Conservation (phyloP, 108 stramenopile genomes). For the Stephanodiscus triporus region DNA sequence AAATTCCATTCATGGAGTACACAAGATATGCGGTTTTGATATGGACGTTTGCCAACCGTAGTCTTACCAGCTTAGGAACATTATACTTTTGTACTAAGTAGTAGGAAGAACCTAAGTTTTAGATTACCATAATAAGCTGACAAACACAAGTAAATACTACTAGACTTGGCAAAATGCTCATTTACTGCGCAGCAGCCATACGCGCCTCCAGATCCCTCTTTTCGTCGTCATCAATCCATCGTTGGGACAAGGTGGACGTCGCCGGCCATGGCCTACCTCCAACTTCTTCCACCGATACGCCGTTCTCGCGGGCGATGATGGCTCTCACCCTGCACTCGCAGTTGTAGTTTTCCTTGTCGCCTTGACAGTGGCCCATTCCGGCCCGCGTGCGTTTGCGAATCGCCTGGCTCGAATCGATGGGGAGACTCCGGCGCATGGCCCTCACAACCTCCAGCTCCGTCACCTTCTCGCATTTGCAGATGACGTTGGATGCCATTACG, state of each 20-base stretch:
- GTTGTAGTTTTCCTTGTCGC: conserved; percentile 71
- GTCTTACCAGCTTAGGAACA: too few relatives aligned
- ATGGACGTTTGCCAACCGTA: too few relatives aligned
- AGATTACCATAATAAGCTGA: too few relatives aligned
- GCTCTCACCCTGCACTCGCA: conserved; percentile 75
- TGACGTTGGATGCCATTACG: conserved; percentile 67
- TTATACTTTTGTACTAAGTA: too few relatives aligned
- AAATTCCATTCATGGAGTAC: too few relatives aligned
- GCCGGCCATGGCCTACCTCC: conserved; percentile 83
- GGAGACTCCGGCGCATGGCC: conserved; percentile 69
- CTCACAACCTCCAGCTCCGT: conserved; percentile 79
- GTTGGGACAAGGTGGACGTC: conserved; percentile 67
- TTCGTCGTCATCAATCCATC: conserved; percentile 75
- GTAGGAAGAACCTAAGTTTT: too few relatives aligned
- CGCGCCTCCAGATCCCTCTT: conserved; percentile 56
- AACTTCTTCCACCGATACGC: conserved; percentile 54
- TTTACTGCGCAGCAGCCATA: conserved; percentile 9
- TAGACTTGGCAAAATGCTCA: not conserved
- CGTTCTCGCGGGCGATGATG: conserved; percentile 75
- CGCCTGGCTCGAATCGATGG: conserved; percentile 76
- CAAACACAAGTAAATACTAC: not conserved
- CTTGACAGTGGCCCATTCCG: conserved; percentile 70
- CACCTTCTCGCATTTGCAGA: conserved; percentile 86
- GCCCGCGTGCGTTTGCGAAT: conserved; percentile 79
- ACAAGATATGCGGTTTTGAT: too few relatives aligned